These are phyloP conservation scores for Citeromyces nyonsensis DNA, from an alignment of 805 yeast species.

Conservation along the genomic window DNA sequence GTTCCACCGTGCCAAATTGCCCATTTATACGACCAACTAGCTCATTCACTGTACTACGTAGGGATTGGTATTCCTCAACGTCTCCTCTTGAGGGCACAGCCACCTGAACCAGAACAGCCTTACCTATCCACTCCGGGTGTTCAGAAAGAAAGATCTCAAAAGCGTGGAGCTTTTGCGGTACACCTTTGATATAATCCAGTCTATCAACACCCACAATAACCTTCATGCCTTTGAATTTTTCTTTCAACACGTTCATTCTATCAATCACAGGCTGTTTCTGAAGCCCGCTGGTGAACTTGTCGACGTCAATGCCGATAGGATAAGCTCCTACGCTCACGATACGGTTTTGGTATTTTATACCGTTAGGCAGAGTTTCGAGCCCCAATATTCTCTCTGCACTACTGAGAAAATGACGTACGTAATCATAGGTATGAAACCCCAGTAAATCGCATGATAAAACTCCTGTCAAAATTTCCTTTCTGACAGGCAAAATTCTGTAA, in stretches of 20 bases:
- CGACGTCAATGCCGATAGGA: conserved; percentile 98
- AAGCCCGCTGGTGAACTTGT: conserved; percentile 73
- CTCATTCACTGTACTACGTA: conserved; percentile 90
- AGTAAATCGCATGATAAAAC: conserved; percentile 87
- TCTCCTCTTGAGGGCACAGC: conserved; percentile 98
- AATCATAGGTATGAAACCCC: conserved; percentile 98
- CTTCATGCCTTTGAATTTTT: conserved; percentile 54
- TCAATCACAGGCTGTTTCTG: conserved; percentile 42
- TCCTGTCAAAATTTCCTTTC: conserved; percentile 84
- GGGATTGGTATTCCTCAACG: conserved; percentile 91
- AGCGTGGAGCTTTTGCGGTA: conserved; percentile 93
- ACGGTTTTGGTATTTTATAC: conserved; percentile 64
- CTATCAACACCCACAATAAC: conserved; percentile 95
- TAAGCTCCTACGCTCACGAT: conserved; percentile 85
- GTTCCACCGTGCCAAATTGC: conserved; percentile 89
- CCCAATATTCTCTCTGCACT: conserved; percentile 76
- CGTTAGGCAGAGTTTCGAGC: conserved; percentile 79
- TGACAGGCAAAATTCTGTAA: conserved; percentile 87
- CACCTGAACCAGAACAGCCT: conserved; percentile 87
- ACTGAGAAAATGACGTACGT: conserved; percentile 88
- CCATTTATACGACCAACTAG: conserved; percentile 95
- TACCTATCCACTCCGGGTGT: conserved; percentile 97
- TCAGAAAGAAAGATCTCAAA: conserved; percentile 83
- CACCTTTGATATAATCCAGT: conserved; percentile 93
- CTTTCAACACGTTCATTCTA: conserved; percentile 46